Base-by-base conservation (phyloP, 192 early-diverging fungal genomes). In the Backusella macrospora region DNA sequence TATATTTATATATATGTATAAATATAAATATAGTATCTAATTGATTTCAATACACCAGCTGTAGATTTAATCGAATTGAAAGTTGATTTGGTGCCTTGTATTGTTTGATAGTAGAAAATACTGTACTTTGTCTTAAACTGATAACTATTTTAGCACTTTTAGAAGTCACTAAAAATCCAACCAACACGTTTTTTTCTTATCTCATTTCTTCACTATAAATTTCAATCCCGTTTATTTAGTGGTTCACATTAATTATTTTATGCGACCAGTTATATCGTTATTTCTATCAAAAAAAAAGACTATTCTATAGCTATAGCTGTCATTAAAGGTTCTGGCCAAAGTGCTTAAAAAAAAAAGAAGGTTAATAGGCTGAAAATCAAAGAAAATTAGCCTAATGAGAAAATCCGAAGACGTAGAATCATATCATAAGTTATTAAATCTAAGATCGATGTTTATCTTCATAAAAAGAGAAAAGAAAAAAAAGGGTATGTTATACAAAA, bases 161-260 rank as follows among this genome's bases (percentile, higher is more conserved):
- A 34, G 29, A 34, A 34, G 29, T 34, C 29, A 34, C 29, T 34
- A 34, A 34, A 34, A 34, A 34, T 34, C 2, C 29, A 34, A 34
- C 29, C 29, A 34, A 2, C 29, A 34, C 29, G 21, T 59, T 59
- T 23, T 59, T 23, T 59, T 23, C 7, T 23, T 59, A 9, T 16
- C 21, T 59, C 2, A 23, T 59, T 59, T 26, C 10, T 23, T 21
- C 26, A 59, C 8, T 59, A 23, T 59, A 34, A 34, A 34, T 59
- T 55, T 59, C 26, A 59, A 59, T 59, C 52, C 12, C 52, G 26
- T 59, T 59, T 6, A 59, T 59, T 59, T 26, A 34, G 52, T 26
- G 21, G 26, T 59, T 59, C 52, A 26, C 26, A 59, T 26, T 23
- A 3, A 23, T 59, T 12, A 13, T 59, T 59, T 18, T 18, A 52